These are phyloP conservation scores for Apiospora malaysiana DNA, from an alignment of 2,329 filamentous ascomycete species.

Conservation along the genomic window DNA sequence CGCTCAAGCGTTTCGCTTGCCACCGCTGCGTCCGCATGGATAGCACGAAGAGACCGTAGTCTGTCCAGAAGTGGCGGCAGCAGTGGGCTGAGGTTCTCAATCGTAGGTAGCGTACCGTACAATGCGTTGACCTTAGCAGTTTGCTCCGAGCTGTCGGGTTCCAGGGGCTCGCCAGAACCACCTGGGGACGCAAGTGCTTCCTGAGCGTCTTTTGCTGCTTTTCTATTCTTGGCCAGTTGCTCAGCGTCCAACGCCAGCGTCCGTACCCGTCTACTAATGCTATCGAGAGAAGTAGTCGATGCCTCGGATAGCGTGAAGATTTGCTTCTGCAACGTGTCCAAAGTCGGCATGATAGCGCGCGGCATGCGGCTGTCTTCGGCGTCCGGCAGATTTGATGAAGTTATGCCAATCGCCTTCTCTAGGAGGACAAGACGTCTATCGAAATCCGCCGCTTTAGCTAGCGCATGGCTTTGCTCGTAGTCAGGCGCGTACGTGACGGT, in stretches of 20 bases:
- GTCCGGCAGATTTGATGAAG: conserved; percentile 69
- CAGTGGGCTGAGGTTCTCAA: conserved; percentile 84
- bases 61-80: conserved; percentile 86
- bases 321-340: conserved; percentile 82
- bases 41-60: conserved; percentile 78
- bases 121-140: conserved; percentile 88
- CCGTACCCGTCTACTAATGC: conserved; percentile 71
- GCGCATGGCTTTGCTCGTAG: conserved; percentile 71
- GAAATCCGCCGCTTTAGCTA: conserved; percentile 86
- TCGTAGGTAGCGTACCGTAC: conserved; percentile 86
- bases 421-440: conserved; percentile 80
- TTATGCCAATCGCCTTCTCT: conserved; percentile 82
- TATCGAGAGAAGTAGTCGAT: conserved; percentile 74
- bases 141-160: conserved; percentile 67
- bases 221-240: conserved; percentile 68
- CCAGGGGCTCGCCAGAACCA: conserved; percentile 44
- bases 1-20: conserved; percentile 79
- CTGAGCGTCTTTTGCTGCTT: conserved; percentile 65
- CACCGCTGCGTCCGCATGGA: conserved; percentile 86
- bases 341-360: conserved; percentile 78
- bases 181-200: conserved; percentile 60
- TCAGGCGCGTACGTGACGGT: conserved; percentile 68
- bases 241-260: conserved; percentile 76
- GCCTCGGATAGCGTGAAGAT: conserved; percentile 76
- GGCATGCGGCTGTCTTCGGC: conserved; percentile 61